Conservation (phyloP, 371 early-diverging fungal species). For the Haplosporangium sp. region DNA sequence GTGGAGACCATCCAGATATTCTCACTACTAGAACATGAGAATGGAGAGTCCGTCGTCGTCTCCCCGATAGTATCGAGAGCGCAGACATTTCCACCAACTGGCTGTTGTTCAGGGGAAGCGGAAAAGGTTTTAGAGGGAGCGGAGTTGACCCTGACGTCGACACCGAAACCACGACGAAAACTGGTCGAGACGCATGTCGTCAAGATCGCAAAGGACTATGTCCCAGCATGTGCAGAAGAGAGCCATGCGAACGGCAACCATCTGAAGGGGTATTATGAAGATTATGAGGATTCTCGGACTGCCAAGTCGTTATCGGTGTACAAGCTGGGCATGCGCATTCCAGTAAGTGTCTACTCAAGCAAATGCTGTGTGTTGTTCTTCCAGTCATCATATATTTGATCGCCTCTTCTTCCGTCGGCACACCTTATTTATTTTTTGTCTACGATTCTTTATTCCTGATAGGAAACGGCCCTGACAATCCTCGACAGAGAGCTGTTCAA, state of each 20-base stretch:
- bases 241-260: constrained; percentile 48
- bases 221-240: constrained; percentile 45
- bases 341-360: constrained; percentile 17
- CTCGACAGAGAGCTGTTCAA: constrained; percentile 34
- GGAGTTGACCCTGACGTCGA: neutral
- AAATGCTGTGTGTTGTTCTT: too few relatives aligned
- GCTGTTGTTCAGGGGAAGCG: neutral
- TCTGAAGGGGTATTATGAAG: constrained; percentile 50
- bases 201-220: constrained; percentile 52
- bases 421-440: neutral
- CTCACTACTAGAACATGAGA: constrained; percentile 19
- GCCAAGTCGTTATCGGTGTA: constrained; percentile 47
- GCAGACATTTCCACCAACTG: neutral
- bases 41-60: neutral
- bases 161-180: neutral
- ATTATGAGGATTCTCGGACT: constrained; percentile 40
- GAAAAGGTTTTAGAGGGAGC: neutral
- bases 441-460: neutral
- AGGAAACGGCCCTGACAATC: constrained; percentile 46
- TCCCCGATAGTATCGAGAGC: constrained; percentile 3
- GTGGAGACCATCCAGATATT: constrained; percentile 45
- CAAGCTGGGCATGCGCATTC: constrained; percentile 46
- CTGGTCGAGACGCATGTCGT: constrained; percentile 40
- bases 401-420: neutral
- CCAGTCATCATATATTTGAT: too few relatives aligned